Evolutionary conservation across 2,329 filamentous ascomycete genomes (phyloP).

Genomic region (Cryphonectria radicalis): DNA sequence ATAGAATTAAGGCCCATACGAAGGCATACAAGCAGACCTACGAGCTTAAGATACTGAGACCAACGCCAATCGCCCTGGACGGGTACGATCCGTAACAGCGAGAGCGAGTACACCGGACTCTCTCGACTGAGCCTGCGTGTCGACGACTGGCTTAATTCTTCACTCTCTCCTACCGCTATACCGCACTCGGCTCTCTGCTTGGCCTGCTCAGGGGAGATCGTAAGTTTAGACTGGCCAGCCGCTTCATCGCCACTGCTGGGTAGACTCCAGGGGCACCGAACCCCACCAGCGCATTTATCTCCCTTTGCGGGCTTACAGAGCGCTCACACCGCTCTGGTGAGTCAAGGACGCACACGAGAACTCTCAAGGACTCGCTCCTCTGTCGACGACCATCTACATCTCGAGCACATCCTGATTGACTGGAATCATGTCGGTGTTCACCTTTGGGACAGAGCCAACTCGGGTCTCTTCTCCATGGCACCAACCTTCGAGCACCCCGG

Average conservation of each 20-base stretch:
- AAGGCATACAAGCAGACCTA: slow-evolving; percentile 6
- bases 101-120: neutral
- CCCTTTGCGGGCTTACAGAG: slow-evolving; percentile 4
- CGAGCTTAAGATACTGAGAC: neutral
- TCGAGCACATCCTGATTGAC: slow-evolving; percentile 3
- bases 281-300: slow-evolving; percentile 4
- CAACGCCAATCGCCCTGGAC: neutral
- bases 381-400: neutral
- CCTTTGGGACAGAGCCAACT: slow-evolving; percentile 86
- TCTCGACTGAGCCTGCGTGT: neutral
- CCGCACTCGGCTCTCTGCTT: neutral
- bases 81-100: neutral
- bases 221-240: neutral
- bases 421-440: slow-evolving; percentile 91
- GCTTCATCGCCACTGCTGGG: neutral
- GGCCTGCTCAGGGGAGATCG: neutral
- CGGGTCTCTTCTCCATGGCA: slow-evolving; percentile 91
- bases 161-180: neutral
- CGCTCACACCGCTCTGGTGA: slow-evolving; percentile 21
- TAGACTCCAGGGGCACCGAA: neutral
- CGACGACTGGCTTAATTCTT: neutral
- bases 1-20: slow-evolving; percentile 27
- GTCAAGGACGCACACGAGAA: neutral
- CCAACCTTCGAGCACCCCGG: slow-evolving; percentile 52
- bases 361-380: neutral